Conservation (phyloP, 2,329 filamentous ascomycete species). For the Hypomyces perniciosus region DNA sequence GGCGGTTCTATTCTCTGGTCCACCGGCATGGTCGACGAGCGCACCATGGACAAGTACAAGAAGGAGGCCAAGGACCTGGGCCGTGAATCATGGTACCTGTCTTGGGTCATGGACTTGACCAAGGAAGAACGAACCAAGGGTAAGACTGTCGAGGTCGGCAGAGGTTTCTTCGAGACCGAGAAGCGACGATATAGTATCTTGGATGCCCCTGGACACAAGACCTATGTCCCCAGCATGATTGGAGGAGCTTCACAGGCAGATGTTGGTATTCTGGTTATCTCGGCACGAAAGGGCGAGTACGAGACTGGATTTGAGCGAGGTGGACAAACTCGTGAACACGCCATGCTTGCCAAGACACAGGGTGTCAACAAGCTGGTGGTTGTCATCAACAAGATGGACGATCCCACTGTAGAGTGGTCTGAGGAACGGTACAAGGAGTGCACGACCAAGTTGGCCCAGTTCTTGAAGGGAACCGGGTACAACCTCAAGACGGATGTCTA, state of each 20-base stretch:
- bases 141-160: conserved; percentile 95
- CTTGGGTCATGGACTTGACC: conserved; percentile 95
- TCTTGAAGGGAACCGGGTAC: conserved; percentile 89
- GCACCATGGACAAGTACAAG: conserved; percentile 98
- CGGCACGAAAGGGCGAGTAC: conserved; percentile 94
- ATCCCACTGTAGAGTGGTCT: conserved; percentile 92
- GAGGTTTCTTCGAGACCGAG: conserved; percentile 94
- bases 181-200: conserved; percentile 95
- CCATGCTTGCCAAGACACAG: conserved; percentile 95
- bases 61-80: conserved; percentile 92
- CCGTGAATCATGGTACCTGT: conserved; percentile 97
- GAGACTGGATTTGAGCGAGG: conserved; percentile 97
- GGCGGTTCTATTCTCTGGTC: conserved; percentile 89
- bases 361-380: conserved; percentile 96
- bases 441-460: conserved; percentile 76
- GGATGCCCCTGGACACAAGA: conserved; percentile 96
- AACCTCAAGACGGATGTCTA: conserved; percentile 88
- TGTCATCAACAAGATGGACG: conserved; percentile 99
- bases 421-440: conserved; percentile 91
- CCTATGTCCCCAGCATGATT: conserved; percentile 97
- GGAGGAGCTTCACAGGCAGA: conserved; percentile 90
- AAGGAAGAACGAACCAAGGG: conserved; percentile 95
- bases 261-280: conserved; percentile 92
- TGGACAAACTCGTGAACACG: conserved; percentile 94
- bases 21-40: conserved; percentile 98